Percentiles rank a stretch among this genome's conserved stretches.
Evolutionary conservation across 2,329 filamentous ascomycete species (phyloP).

Genomic region (Pestalotiopsis sp.): DNA sequence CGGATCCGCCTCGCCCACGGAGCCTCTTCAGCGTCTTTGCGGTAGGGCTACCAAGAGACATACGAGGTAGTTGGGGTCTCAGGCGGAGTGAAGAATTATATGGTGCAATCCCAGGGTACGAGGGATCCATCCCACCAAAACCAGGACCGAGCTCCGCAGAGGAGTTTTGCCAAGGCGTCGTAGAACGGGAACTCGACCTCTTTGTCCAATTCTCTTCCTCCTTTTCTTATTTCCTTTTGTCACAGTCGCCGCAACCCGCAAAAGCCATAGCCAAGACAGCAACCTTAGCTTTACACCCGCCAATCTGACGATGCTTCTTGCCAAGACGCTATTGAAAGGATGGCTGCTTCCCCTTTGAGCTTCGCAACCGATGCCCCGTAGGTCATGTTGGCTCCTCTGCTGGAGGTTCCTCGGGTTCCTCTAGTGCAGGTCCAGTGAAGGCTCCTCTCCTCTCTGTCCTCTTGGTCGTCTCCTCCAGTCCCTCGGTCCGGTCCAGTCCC

Average conservation of each 20-base stretch:
- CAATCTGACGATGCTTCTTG: conserved; percentile 6
- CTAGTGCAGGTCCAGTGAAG: background rate
- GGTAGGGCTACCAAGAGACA: background rate
- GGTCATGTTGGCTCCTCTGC: background rate
- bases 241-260: background rate
- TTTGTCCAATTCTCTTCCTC: background rate
- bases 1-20: background rate
- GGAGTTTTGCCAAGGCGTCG: background rate
- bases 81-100: too few relatives aligned
- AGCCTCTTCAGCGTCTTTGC: background rate
- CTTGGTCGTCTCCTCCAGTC: background rate
- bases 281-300: conserved; percentile 1
- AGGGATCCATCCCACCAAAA: background rate
- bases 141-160: background rate
- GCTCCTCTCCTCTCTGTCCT: background rate
- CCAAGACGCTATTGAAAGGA: conserved; percentile 9
- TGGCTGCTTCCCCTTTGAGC: conserved; percentile 13
- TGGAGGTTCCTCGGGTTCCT: background rate
- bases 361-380: conserved; percentile 6
- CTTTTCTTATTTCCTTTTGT: conserved; percentile 3
- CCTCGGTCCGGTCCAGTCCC: background rate
- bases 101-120: background rate
- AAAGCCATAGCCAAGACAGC: background rate
- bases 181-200: background rate
- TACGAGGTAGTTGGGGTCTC: background rate